Base-by-base conservation (phyloP, 306 rosid genomes). In the Fragaria vesca region DNA sequence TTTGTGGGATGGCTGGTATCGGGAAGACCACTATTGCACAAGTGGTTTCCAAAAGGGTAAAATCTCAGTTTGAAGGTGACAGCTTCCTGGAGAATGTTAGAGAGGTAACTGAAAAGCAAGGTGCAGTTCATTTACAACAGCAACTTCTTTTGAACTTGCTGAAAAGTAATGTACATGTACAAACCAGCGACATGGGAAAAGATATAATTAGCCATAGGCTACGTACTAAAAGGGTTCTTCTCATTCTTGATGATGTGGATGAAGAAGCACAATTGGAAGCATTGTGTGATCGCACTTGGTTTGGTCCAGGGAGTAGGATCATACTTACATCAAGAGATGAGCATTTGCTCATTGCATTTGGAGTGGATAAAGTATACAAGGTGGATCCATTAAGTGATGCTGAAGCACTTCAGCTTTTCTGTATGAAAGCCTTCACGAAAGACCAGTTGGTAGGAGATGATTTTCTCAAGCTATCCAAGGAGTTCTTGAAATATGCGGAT, bases 201-300 rank as follows among this genome's bases (percentile, higher is more conserved):
- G 30, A 63, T 24, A 42, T 72, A 20, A 46, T 79, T 8, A 48
- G 26, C 57, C 40, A 34, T 5, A 72, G 82, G 50, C 68, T 62
- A 6, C 1, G n/a, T 6, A 12, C 11, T 55, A 73, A 52, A 57
- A 80, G 4, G 51, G 70, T 38, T 45, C 71, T 80, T 20, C 32
- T 80, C 21, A 36, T 74, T 54, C 75, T 80, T 24, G 83, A 74
- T 58, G 83, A 80, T 13, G 79, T 80, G 34, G 28, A 32, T 67
- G 18, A 67, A 0, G 8, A 28, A n/a, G 18, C 12, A 32, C 83
- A 74, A 46, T 6, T 74, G 20, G 57, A 80, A 12, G 21, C 62
- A n/a, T 20, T 80, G 15, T 48, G 68, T 13, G 63, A 46, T 38
- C 43, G 4, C 0, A 11, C 1, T 3, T 80, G 79, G 79, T 74